Conservation (phyloP, 768 basidiomycete species). For the Infundibulicybe gibba region DNA sequence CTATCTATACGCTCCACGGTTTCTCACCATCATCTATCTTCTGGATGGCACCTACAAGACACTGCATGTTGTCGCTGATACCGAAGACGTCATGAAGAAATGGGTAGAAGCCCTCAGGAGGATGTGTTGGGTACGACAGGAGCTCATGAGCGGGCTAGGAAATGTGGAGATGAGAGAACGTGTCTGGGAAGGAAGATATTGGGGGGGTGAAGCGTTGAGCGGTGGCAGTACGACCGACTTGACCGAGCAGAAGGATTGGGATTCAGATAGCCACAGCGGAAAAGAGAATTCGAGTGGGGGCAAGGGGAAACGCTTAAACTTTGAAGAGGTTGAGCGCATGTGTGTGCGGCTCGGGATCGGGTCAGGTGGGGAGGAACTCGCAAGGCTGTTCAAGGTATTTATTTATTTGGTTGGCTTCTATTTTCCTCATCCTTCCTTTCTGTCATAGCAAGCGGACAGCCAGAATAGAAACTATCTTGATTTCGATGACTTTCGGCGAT, state of each 20-base stretch:
- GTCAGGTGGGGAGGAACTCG: slow-evolving; percentile 47
- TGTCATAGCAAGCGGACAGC: slow-evolving; percentile 57
- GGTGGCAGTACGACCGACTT: slow-evolving; percentile 11
- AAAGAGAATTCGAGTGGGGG: too few species aligned
- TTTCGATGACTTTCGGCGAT: slow-evolving; percentile 75
- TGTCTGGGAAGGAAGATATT: slow-evolving; percentile 80
- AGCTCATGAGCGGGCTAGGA: slow-evolving; percentile 66
- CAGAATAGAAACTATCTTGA: slow-evolving; percentile 58
- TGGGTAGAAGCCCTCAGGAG: slow-evolving; percentile 60
- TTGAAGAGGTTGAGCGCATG: slow-evolving; percentile 68
- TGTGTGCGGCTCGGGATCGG: slow-evolving; percentile 71
- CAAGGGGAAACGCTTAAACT: slow-evolving; percentile 34
- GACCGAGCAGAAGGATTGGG: slow-evolving; percentile 37
- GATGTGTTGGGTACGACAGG: slow-evolving; percentile 61
- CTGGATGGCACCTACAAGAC: slow-evolving; percentile 79
- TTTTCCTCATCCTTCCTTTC: background rate
- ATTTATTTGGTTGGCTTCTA: background rate
- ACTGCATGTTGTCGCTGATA: slow-evolving; percentile 77
- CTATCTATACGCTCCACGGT: slow-evolving; percentile 59
- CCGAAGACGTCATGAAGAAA: slow-evolving; percentile 40
- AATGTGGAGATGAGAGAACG: slow-evolving; percentile 60
- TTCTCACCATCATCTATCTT: slow-evolving; percentile 87
- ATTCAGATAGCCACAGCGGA: too few species aligned
- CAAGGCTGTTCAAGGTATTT: slow-evolving; percentile 55
- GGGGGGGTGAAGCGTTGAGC: slow-evolving; percentile 68